Base-by-base conservation (phyloP, 768 basidiomycete genomes). In the Boletus reticulatus region DNA sequence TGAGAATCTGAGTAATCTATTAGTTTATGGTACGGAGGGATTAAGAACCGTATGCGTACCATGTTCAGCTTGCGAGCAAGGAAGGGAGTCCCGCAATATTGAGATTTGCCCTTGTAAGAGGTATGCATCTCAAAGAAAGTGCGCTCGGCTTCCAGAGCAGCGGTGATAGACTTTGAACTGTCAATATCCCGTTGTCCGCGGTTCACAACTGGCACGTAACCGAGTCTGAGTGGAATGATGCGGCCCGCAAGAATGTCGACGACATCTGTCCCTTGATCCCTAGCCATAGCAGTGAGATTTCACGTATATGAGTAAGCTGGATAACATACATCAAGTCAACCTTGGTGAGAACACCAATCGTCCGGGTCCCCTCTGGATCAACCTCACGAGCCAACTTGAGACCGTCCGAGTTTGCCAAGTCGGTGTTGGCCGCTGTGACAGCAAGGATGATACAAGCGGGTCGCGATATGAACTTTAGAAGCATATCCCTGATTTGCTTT, bases 171-270 rank as follows among this genome's bases (percentile, higher is more conserved):
- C 72, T 96, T 97, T 62, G 84, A 84, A 13, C 79, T 75, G 60
- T 99, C 97, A 61, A 99, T 99, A 72, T 99, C 97, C 46, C 94
- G 86, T 70, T 98, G 97, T 37, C 96, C 95, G 70, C 97, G 86
- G 73, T 99, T 99, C 66, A 99, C 97, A 10, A 99, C 97, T 11
- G 97, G 97, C 4, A 98, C 97, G 68, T 98, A 99, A 49, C 97
- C 97, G 41, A 99, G 76, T 55, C 97, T 88, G 37, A 99, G 81
- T 47, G 96, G 97, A 67, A 98, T 98, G 62, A 99, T 85, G 48
- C 97, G 86, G 10, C 97, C 96, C 5, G 97, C 97, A 46, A 99
- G 84, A 70, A 99, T 98, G 72, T 99, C 97, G 29, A 99, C 94
- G 36, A 99, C 97, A 71, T 99, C 96, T 7, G 96, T 98, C 52